Conservation (phyloP, 1,284 basidiomycete species). For the Microbotryum lychnidis-dioicae region DNA sequence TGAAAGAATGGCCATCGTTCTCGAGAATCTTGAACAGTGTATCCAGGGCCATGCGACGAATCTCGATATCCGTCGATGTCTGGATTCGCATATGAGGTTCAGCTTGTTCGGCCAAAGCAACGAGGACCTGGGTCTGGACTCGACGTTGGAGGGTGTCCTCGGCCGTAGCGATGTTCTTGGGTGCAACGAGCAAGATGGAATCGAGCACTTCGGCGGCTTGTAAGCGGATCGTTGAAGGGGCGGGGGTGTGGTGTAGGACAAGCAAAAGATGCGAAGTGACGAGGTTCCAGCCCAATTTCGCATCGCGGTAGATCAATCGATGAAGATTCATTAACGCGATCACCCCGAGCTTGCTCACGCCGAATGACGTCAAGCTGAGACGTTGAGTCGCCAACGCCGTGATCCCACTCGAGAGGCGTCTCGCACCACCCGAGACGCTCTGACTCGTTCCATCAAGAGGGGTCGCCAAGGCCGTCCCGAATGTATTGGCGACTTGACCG, state of each 20-base stretch:
- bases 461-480: slow-evolving; percentile 7
- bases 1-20: slow-evolving; percentile 76
- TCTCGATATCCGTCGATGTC: slow-evolving; percentile 48
- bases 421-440: neutral
- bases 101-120: slow-evolving; percentile 72
- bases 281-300: slow-evolving; percentile 75
- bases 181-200: slow-evolving; percentile 60
- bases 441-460: too few species aligned
- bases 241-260: slow-evolving; percentile 57
- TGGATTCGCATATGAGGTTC: slow-evolving; percentile 46
- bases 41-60: slow-evolving; percentile 77
- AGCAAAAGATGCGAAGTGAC: slow-evolving; percentile 69
- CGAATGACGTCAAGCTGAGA: slow-evolving; percentile 53
- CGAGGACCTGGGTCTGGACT: slow-evolving; percentile 72
- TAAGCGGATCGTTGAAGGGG: slow-evolving; percentile 69
- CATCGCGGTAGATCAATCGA: slow-evolving; percentile 67
- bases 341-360: slow-evolving; percentile 70
- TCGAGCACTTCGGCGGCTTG: slow-evolving; percentile 81
- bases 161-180: slow-evolving; percentile 47
- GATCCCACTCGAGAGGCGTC: slow-evolving; percentile 26
- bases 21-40: slow-evolving; percentile 83
- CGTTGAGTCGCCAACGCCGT: slow-evolving; percentile 16
- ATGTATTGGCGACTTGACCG: slow-evolving; percentile 2
- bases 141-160: slow-evolving; percentile 48
- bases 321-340: slow-evolving; percentile 74